phyloP scores from a whole-genome alignment of 2,329 filamentous ascomycete genomes.

The Fusarium pseudoanthophilum region DNA sequence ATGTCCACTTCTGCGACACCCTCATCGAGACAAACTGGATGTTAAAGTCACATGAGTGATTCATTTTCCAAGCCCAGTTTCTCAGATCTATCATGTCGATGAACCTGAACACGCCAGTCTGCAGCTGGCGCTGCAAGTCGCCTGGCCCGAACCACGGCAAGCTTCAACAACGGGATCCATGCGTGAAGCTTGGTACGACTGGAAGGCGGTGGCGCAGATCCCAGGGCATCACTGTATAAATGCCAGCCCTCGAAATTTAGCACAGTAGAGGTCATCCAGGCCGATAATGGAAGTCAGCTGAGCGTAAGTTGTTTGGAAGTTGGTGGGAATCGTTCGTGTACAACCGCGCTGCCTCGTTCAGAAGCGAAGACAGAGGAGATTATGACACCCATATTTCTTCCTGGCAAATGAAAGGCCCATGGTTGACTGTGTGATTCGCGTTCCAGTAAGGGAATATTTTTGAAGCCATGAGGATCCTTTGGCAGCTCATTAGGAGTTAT shows the following conservation, averaged over 20 bases:
- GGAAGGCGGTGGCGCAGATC: conserved; percentile 5
- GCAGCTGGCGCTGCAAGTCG: conserved; percentile 17
- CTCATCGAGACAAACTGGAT: background rate
- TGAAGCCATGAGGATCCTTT: too few species aligned
- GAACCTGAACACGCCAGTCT: conserved; percentile 20
- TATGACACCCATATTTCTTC: too few species aligned
- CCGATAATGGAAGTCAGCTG: background rate
- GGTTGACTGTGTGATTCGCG: too few species aligned
- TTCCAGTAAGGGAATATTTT: too few species aligned
- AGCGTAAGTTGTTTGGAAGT: background rate
- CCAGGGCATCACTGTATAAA: background rate
- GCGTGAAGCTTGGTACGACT: conserved; percentile 23
- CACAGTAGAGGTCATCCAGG: background rate
- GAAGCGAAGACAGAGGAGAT: too few species aligned
- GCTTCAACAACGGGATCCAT: conserved; percentile 9
- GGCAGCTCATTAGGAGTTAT: too few species aligned
- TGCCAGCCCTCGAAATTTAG: background rate
- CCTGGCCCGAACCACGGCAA: conserved; percentile 1
- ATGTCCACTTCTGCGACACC: background rate
- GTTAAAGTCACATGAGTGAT: background rate
- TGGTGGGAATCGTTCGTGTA: background rate
- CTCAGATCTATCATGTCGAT: conserved; percentile 4
- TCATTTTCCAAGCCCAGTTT: background rate
- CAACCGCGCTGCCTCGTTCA: too few species aligned
- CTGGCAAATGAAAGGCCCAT: too few species aligned